These are phyloP conservation scores for Dillenia turbinata DNA, from an alignment of 164 flowering plant genomes.

Conservation along the genomic window DNA sequence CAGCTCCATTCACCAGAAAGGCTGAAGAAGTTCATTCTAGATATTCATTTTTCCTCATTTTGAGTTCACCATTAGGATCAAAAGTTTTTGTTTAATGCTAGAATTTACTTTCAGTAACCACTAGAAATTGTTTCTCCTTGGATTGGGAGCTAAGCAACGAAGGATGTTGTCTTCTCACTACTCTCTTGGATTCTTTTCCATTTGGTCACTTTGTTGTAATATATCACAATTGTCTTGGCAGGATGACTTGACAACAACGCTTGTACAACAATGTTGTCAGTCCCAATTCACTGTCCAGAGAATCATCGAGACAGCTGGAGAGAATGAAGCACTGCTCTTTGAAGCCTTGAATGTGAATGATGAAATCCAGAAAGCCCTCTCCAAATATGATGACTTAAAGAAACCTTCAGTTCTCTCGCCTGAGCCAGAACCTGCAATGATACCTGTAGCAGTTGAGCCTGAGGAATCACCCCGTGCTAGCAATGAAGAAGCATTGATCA, in stretches of 20 bases:
- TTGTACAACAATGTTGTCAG: slow-evolving; percentile 77
- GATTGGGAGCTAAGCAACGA: too few relatives aligned
- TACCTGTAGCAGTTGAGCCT: slow-evolving; percentile 83
- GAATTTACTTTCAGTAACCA: too few relatives aligned
- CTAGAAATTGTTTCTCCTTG: too few relatives aligned
- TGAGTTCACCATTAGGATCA: too few relatives aligned
- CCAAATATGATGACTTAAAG: slow-evolving; percentile 69
- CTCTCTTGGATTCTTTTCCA: too few relatives aligned
- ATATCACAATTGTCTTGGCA: slow-evolving; percentile 21
- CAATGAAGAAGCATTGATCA: slow-evolving; percentile 65
- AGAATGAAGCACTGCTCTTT: slow-evolving; percentile 89
- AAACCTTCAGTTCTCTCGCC: slow-evolving; percentile 35
- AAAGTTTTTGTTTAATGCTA: too few relatives aligned
- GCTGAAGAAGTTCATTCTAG: too few relatives aligned
- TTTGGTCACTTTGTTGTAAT: too few relatives aligned
- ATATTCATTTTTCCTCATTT: too few relatives aligned
- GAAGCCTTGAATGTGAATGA: slow-evolving; percentile 95
- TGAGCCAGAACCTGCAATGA: slow-evolving; percentile 84
- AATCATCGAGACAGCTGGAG: slow-evolving; percentile 82
- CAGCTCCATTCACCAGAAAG: too few relatives aligned
- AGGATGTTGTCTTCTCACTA: too few relatives aligned
- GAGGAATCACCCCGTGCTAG: slow-evolving; percentile 76
- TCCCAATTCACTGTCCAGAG: slow-evolving; percentile 68
- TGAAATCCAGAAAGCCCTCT: slow-evolving; percentile 76
- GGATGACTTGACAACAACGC: slow-evolving; percentile 92